phyloP scores from a whole-genome alignment of 2,329 filamentous ascomycete species.

The Epicoccum sorghinum region DNA sequence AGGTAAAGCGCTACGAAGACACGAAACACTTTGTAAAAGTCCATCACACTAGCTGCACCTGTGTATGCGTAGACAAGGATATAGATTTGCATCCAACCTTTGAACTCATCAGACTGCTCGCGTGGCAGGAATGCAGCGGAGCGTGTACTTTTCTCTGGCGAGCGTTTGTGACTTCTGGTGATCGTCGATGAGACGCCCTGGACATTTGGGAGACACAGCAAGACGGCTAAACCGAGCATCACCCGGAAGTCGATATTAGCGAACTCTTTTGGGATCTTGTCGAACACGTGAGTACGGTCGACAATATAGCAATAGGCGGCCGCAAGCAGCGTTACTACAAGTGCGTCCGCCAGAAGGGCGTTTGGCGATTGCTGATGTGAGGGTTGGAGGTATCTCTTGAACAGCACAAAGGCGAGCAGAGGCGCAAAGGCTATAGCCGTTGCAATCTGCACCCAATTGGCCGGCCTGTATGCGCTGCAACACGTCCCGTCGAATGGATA shows the following conservation, averaged over 20 bases:
- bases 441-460: constrained; percentile 47
- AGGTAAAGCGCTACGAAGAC: constrained; percentile 64
- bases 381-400: neutral
- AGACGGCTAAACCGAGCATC: constrained; percentile 32
- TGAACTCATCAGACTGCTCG: constrained; percentile 68
- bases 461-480: constrained; percentile 55
- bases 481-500: constrained; percentile 59
- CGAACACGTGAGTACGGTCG: constrained; percentile 61
- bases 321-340: constrained; percentile 6
- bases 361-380: neutral
- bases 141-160: constrained; percentile 7
- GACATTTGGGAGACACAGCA: constrained; percentile 42
- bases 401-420: constrained; percentile 17
- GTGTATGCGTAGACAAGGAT: constrained; percentile 66
- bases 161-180: constrained; percentile 15
- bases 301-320: constrained; percentile 57
- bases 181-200: constrained; percentile 17
- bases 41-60: constrained; percentile 56
- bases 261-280: constrained; percentile 59
- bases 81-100: constrained; percentile 67
- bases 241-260: constrained; percentile 41
- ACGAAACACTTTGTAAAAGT: constrained; percentile 62
- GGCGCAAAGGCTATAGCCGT: constrained; percentile 38
- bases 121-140: constrained; percentile 54
- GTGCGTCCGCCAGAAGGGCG: constrained; percentile 3